Conservation (phyloP, 1,284 basidiomycete genomes). For the Marasmius oreades region DNA sequence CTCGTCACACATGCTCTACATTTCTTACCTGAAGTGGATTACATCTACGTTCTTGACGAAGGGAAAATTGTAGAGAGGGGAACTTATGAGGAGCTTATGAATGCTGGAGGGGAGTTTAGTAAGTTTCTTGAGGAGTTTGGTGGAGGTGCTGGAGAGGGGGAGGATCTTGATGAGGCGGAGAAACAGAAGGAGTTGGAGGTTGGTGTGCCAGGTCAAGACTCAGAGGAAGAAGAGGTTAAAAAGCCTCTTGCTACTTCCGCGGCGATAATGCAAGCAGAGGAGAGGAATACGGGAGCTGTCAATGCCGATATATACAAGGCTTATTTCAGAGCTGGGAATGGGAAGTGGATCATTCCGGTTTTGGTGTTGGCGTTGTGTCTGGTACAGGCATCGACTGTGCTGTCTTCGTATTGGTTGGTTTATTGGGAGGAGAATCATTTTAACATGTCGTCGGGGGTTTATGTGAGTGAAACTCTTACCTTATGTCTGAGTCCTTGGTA, state of each 20-base stretch:
- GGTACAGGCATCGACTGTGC: slow-evolving; percentile 56
- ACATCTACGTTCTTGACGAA: slow-evolving; percentile 67
- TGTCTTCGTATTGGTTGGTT: slow-evolving; percentile 72
- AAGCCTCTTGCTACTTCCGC: slow-evolving; percentile 36
- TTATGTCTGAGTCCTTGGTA: slow-evolving; percentile 3
- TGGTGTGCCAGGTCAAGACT: neutral
- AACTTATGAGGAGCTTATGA: slow-evolving; percentile 68
- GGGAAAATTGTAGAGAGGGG: slow-evolving; percentile 77
- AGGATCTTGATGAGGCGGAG: slow-evolving; percentile 19
- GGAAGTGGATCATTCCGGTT: slow-evolving; percentile 49
- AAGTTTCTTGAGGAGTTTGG: slow-evolving; percentile 69
- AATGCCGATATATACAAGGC: slow-evolving; percentile 46
- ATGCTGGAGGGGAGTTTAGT: slow-evolving; percentile 65
- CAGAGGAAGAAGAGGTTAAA: slow-evolving; percentile 33
- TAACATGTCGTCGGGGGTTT: slow-evolving; percentile 52
- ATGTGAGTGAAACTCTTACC: slow-evolving; percentile 36
- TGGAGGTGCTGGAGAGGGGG: slow-evolving; percentile 20
- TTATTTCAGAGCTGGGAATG: slow-evolving; percentile 55
- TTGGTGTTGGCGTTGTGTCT: slow-evolving; percentile 48
- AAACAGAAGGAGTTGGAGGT: slow-evolving; percentile 23
- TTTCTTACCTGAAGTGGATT: slow-evolving; percentile 77
- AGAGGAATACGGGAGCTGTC: slow-evolving; percentile 60
- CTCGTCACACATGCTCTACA: slow-evolving; percentile 84
- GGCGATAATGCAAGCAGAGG: slow-evolving; percentile 63
- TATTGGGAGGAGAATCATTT: slow-evolving; percentile 69